Conservation (phyloP, 805 yeast genomes). For the Spathaspora girioi region DNA sequence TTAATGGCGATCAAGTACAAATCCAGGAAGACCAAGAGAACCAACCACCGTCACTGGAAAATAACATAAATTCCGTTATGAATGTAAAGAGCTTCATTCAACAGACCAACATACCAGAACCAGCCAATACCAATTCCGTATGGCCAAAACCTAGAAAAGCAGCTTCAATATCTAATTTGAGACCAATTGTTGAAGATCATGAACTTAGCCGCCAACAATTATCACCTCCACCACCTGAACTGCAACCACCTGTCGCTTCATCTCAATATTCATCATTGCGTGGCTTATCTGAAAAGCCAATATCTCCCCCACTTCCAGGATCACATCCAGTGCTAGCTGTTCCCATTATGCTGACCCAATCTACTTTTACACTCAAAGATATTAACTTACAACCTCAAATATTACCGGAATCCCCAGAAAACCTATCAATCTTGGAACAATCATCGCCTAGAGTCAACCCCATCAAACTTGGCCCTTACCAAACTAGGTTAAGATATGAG, state of each 20-base stretch:
- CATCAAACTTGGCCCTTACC: conserved; percentile 15
- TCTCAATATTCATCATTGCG: background rate
- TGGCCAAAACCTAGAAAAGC: background rate
- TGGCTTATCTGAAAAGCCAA: background rate
- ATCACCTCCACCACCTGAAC: background rate
- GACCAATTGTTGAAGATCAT: background rate
- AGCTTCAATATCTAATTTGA: background rate
- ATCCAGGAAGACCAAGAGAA: background rate
- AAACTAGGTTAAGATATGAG: conserved; percentile 29
- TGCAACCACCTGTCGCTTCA: background rate
- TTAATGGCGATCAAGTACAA: background rate
- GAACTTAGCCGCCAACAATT: background rate
- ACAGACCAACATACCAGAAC: background rate
- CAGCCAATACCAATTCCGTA: background rate
- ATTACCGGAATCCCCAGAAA: background rate
- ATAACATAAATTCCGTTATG: background rate
- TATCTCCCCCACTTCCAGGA: background rate
- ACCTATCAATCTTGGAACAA: conserved; percentile 4
- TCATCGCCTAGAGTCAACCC: background rate
- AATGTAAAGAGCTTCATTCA: background rate
- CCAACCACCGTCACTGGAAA: background rate
- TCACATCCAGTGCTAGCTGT: background rate
- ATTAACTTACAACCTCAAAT: background rate
- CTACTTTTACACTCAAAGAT: background rate
- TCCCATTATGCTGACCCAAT: background rate